phyloP scores from a whole-genome alignment of 2,329 filamentous ascomycete genomes.

The Cladosporium sp. region DNA sequence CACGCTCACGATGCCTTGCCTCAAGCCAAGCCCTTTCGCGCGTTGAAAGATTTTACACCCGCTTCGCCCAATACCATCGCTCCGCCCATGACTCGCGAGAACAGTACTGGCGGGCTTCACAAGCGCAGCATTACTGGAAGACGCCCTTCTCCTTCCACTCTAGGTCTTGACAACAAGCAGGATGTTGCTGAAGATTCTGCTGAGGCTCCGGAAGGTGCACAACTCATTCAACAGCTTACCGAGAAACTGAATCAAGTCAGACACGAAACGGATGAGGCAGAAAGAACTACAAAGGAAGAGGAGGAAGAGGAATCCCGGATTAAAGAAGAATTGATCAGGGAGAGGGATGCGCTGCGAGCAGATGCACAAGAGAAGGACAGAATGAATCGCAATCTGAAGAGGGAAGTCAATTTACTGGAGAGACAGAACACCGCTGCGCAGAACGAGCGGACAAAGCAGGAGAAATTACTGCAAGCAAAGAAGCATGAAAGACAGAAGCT shows the following conservation, averaged over 20 bases:
- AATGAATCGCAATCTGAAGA: slow-evolving; percentile 76
- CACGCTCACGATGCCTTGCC: slow-evolving; percentile 46
- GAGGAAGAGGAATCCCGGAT: slow-evolving; percentile 47
- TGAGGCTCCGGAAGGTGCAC: slow-evolving; percentile 54
- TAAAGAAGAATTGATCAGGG: slow-evolving; percentile 56
- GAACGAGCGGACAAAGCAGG: slow-evolving; percentile 71
- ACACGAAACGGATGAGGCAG: slow-evolving; percentile 75
- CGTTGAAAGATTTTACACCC: slow-evolving; percentile 49
- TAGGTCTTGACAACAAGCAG: slow-evolving; percentile 33
- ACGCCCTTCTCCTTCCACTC: slow-evolving; percentile 60
- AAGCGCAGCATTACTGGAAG: slow-evolving; percentile 68
- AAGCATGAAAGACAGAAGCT: slow-evolving; percentile 64
- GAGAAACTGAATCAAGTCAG: slow-evolving; percentile 74
- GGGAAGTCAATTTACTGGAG: slow-evolving; percentile 73
- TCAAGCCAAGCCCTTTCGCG: slow-evolving; percentile 46
- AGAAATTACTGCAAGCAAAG: slow-evolving; percentile 65
- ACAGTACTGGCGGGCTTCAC: slow-evolving; percentile 50
- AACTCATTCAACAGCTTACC: slow-evolving; percentile 72
- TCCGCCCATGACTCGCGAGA: slow-evolving; percentile 61
- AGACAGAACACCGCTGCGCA: slow-evolving; percentile 76
- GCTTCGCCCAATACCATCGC: slow-evolving; percentile 53
- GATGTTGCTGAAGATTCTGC: slow-evolving; percentile 31
- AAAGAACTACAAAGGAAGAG: slow-evolving; percentile 61
- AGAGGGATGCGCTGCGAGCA: slow-evolving; percentile 73
- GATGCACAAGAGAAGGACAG: slow-evolving; percentile 86